A percentile compares a stretch with the other conserved stretches of the same genome.
These are phyloP conservation scores for Phoma sp. DNA, from an alignment of 2,329 filamentous ascomycete species.

Conservation along the genomic window DNA sequence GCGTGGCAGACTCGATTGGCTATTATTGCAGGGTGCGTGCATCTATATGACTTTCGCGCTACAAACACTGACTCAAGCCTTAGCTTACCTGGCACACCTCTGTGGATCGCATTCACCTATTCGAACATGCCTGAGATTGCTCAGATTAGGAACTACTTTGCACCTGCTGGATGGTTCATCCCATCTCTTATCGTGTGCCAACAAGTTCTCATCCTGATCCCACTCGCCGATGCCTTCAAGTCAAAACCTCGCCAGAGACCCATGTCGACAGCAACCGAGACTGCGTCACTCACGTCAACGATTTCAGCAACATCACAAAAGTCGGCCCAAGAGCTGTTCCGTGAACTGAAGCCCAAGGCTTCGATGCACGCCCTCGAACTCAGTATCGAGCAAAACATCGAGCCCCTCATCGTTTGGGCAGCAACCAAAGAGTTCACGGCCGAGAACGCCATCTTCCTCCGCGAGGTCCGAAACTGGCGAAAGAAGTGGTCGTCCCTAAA, in stretches of 20 bases:
- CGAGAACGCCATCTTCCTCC: slow-evolving; percentile 48
- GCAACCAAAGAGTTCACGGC: slow-evolving; percentile 47
- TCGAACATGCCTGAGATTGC: slow-evolving; percentile 29
- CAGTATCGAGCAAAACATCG: slow-evolving; percentile 44
- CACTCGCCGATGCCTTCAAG: slow-evolving; percentile 40
- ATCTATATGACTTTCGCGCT: neutral
- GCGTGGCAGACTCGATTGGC: slow-evolving; percentile 49
- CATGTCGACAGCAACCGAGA: slow-evolving; percentile 32
- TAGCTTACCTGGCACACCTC: slow-evolving; percentile 46
- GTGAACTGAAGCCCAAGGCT: slow-evolving; percentile 42
- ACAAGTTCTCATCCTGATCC: slow-evolving; percentile 47
- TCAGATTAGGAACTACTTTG: slow-evolving; percentile 40
- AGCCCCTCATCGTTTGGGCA: slow-evolving; percentile 45
- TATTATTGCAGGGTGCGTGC: slow-evolving; percentile 44
- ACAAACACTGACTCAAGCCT: slow-evolving; percentile 24
- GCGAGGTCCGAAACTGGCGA: slow-evolving; percentile 48
- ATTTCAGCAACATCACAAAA: slow-evolving; percentile 32
- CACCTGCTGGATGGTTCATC: slow-evolving; percentile 47
- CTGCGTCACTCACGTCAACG: slow-evolving; percentile 35
- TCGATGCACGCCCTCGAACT: slow-evolving; percentile 48
- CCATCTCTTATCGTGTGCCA: slow-evolving; percentile 47
- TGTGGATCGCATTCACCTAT: slow-evolving; percentile 49
- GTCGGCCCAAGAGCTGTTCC: slow-evolving; percentile 27
- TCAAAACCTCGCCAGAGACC: slow-evolving; percentile 23
- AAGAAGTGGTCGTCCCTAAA: slow-evolving; percentile 41